phyloP scores from a whole-genome alignment of 352 stramenopile genomes.

The Phytophthora colocasiae region DNA sequence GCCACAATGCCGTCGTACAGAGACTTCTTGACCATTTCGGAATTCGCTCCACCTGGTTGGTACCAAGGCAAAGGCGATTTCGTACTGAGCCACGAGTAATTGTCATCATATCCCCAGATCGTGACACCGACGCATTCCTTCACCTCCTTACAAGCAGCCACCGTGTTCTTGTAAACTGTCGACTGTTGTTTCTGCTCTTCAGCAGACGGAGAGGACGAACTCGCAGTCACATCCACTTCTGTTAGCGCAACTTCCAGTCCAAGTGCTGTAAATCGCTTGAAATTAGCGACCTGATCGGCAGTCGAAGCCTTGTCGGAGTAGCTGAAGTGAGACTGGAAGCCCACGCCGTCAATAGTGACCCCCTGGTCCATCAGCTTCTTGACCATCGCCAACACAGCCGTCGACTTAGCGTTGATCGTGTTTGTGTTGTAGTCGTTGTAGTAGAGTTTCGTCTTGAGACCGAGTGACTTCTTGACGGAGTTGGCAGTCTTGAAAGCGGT shows the following conservation, averaged over 20 bases:
- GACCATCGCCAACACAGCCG: slow-evolving; percentile 28
- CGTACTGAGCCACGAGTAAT: slow-evolving; percentile 37
- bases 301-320: slow-evolving; percentile 11
- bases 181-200: slow-evolving; percentile 22
- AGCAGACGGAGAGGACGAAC: slow-evolving; percentile 16
- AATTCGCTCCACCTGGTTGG: slow-evolving; percentile 23
- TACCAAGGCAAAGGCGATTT: slow-evolving; percentile 34
- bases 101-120: slow-evolving; percentile 35
- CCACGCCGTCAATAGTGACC: slow-evolving; percentile 31
- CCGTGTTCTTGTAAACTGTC: slow-evolving; percentile 27
- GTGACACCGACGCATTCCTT: slow-evolving; percentile 36
- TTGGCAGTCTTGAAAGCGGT: slow-evolving; percentile 42
- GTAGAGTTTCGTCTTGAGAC: slow-evolving; percentile 35
- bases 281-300: slow-evolving; percentile 24
- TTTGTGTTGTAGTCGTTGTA: slow-evolving; percentile 46
- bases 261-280: slow-evolving; percentile 36
- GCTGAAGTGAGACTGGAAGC: slow-evolving; percentile 33
- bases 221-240: slow-evolving; percentile 31
- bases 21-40: slow-evolving; percentile 28
- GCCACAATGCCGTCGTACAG: slow-evolving; percentile 39
- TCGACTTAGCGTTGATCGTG: slow-evolving; percentile 41
- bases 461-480: slow-evolving; percentile 34
- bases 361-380: slow-evolving; percentile 24
- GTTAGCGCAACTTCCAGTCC: slow-evolving; percentile 39
- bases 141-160: slow-evolving; percentile 35